Conservation (phyloP, 139 green algal species). For the Auxenochlorella protothecoides region DNA sequence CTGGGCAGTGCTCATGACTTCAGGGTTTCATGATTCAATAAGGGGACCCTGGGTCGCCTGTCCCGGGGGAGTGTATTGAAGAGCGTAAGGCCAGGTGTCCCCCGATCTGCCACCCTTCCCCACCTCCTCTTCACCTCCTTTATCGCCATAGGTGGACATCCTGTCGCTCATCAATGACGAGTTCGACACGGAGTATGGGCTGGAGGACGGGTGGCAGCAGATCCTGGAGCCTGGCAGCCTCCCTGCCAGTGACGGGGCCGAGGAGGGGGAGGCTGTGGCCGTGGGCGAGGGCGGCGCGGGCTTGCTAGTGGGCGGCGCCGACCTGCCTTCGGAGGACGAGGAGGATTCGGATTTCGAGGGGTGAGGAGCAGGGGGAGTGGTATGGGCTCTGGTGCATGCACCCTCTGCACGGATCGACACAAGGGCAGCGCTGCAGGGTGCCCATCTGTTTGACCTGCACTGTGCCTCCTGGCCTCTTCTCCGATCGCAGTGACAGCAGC, state of each 20-base stretch:
- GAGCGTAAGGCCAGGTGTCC: background rate
- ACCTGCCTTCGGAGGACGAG: slow-evolving; percentile 32
- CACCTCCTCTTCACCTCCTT: background rate
- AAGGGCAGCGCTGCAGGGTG: no score
- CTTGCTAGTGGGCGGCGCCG: slow-evolving; percentile 13
- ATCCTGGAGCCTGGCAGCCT: slow-evolving; percentile 23
- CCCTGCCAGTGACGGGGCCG: slow-evolving; percentile 4
- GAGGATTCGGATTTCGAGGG: slow-evolving; percentile 27
- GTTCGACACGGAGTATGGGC: slow-evolving; percentile 46
- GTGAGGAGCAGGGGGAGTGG: no score
- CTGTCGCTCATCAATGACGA: slow-evolving; percentile 49
- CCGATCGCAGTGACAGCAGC: no score
- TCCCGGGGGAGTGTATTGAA: no score
- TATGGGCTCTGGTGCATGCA: no score
- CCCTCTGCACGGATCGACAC: no score
- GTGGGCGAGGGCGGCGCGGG: background rate
- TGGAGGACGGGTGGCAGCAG: slow-evolving; percentile 28
- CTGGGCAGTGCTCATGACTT: no score
- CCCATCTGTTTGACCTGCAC: no score
- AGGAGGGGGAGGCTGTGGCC: background rate
- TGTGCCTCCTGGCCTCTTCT: no score
- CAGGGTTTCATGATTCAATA: background rate
- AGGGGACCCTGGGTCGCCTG: background rate
- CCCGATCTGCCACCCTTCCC: background rate
- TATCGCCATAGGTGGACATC: slow-evolving; percentile 37